Percentiles rank a stretch among this genome's conserved stretches.
phyloP scores from a whole-genome alignment of 306 rosid genomes.

The Inga leiocalycina region DNA sequence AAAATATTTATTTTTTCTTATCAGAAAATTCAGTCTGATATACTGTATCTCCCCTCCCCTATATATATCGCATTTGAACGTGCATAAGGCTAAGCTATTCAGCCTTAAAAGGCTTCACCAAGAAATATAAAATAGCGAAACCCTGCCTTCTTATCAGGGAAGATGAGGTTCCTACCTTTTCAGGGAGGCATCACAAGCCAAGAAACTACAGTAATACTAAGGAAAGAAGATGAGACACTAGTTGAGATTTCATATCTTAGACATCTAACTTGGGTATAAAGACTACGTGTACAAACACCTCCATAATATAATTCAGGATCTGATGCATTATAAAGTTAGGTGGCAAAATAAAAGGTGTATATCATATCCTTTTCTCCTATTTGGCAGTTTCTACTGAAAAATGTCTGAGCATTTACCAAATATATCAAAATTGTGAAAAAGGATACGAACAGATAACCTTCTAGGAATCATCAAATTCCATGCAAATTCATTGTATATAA shows the following conservation, averaged over 20 bases:
- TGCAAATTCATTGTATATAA: slow-evolving; percentile 13
- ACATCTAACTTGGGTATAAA: neutral
- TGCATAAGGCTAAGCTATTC: neutral
- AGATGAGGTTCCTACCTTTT: neutral
- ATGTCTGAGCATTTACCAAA: slow-evolving; percentile 3
- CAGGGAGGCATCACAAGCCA: neutral
- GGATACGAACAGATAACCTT: neutral
- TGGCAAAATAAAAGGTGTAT: neutral
- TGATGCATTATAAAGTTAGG: neutral
- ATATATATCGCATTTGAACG: no score
- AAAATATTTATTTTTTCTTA: no score
- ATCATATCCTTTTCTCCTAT: neutral
- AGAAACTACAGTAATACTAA: neutral
- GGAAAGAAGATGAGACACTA: neutral
- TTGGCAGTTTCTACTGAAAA: neutral
- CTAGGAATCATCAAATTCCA: slow-evolving; percentile 15
- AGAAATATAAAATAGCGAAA: neutral
- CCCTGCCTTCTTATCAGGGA: neutral
- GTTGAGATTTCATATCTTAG: neutral
- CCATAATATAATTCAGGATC: neutral
- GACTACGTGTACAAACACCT: neutral
- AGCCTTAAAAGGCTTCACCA: neutral
- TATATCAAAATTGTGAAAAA: neutral
- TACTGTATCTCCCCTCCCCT: neutral
- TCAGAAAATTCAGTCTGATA: no score